Base-by-base conservation (phyloP, 306 rosid species). In the Canavalia gladiata region DNA sequence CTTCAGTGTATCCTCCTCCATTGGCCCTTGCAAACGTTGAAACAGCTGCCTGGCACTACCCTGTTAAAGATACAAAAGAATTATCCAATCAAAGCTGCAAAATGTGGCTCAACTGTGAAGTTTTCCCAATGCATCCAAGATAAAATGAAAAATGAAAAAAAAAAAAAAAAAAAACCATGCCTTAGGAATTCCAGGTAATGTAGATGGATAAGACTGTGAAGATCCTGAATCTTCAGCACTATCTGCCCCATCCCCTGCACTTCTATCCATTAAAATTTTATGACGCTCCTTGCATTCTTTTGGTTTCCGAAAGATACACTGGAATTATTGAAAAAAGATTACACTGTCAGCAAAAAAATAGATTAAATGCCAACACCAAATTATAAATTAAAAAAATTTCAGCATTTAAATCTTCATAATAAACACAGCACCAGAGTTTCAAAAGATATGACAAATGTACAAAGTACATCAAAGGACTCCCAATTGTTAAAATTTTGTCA, bases 141-240 rank as follows among this genome's bases (percentile, higher is more conserved):
- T 1, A 50, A 29, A 68, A 28, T 39, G 3, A 47, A 80, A 5
- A 13, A 31, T 9, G 49, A 67, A 39, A 75, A 29, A 18, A 12
- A 18, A 39, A 59, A 70, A 28, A 65, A 70, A 28, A 65, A 55
- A 34, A 18, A 25, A 55, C 66, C 89, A 82, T 89, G 93, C 97
- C 97, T 93, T 90, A 1, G 97, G 97, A 84, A 91, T 93, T 63
- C 97, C 97, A 2, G 93, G 97, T 68, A 93, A 77, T 1, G 97
- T 90, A 68, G 93, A 91, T 43, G 97, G 93, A 86, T 91, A 93
- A 59, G 97, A 87, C 80, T 91, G 97, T 69, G 97, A 91, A 77
- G 97, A 90, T 71, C 93, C 97, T 18, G 97, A 93, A 86, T 93
- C 97, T 88, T 93, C 97, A 60, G 94, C 97, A 71, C 97, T 93